Evolutionary conservation across 2,329 filamentous ascomycete genomes (phyloP).

Genomic region (Pseudogymnoascus sp.): DNA sequence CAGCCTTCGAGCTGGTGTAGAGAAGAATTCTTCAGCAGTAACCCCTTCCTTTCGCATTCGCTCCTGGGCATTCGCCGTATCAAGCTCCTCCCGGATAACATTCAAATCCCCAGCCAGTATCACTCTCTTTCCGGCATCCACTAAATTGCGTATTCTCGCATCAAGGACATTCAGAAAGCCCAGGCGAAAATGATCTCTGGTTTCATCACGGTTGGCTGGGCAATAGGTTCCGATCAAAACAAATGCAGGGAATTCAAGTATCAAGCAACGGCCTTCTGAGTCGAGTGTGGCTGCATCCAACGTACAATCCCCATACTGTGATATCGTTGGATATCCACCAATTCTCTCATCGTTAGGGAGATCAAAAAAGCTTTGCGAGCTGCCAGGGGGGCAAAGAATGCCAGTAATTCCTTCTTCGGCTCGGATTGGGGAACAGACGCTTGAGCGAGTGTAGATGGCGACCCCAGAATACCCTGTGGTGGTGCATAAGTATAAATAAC

Average conservation of each 20-base stretch:
- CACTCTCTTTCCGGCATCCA: constrained; percentile 74
- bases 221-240: constrained; percentile 90
- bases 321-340: constrained; percentile 73
- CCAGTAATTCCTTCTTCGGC: constrained; percentile 94
- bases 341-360: constrained; percentile 70
- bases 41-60: constrained; percentile 63
- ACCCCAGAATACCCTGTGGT: constrained; percentile 83
- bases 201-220: constrained; percentile 81
- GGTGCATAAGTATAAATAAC: constrained; percentile 15
- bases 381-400: constrained; percentile 66
- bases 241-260: constrained; percentile 91
- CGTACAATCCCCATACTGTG: constrained; percentile 57
- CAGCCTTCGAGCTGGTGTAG: constrained; percentile 63
- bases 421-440: constrained; percentile 75
- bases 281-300: constrained; percentile 71
- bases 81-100: constrained; percentile 57
- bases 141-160: constrained; percentile 75
- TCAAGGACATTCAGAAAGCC: constrained; percentile 78
- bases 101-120: constrained; percentile 86
- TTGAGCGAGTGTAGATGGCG: constrained; percentile 87
- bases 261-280: constrained; percentile 83
- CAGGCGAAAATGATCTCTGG: constrained; percentile 73
- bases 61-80: constrained; percentile 70
- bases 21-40: constrained; percentile 66
- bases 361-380: constrained; percentile 64